A percentile compares a stretch with the other conserved stretches of the same genome.
Conservation (phyloP, 129 eudicot genomes). For the Glebionis coronaria region DNA sequence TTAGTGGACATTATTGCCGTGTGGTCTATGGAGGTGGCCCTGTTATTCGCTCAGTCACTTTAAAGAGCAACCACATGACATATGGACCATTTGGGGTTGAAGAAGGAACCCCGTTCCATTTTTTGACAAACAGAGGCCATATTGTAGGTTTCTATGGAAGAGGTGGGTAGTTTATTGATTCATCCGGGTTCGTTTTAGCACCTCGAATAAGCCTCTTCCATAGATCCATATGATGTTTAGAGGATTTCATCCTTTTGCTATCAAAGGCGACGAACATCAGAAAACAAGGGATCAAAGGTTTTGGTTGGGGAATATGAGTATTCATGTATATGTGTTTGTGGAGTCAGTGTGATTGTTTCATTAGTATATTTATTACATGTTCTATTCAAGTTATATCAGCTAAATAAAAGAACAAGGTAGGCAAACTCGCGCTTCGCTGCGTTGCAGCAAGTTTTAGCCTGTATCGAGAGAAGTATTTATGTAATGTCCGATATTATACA, state of each 20-base stretch:
- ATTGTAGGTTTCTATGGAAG: conserved; percentile 67
- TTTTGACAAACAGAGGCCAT: conserved; percentile 41
- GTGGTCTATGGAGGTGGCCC: conserved; percentile 57
- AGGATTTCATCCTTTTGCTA: conserved; percentile 3
- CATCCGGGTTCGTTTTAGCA: conserved; percentile 42
- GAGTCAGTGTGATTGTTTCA: not conserved
- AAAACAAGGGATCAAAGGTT: conserved; percentile 12
- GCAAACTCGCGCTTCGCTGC: no score
- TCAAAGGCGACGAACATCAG: not conserved
- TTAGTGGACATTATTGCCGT: conserved; percentile 46
- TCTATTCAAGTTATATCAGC: not conserved
- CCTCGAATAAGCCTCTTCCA: conserved; percentile 26
- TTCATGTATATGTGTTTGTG: not conserved
- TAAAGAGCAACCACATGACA: conserved; percentile 45
- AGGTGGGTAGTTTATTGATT: conserved; percentile 56
- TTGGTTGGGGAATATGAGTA: conserved; percentile 7
- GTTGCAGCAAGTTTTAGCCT: no score
- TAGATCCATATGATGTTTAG: conserved; percentile 36
- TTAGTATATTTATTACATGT: conserved; percentile 1
- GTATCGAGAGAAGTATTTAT: no score
- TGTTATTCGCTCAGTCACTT: conserved; percentile 48
- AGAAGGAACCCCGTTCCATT: conserved; percentile 61
- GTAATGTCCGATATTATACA: no score
- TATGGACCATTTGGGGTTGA: conserved; percentile 73
- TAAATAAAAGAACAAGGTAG: conserved; percentile 13